Evolutionary conservation across 108 stramenopile genomes (phyloP), one percentile per base, ranked within the genome.

Genomic region (Schizochytrium sp.): DNA sequence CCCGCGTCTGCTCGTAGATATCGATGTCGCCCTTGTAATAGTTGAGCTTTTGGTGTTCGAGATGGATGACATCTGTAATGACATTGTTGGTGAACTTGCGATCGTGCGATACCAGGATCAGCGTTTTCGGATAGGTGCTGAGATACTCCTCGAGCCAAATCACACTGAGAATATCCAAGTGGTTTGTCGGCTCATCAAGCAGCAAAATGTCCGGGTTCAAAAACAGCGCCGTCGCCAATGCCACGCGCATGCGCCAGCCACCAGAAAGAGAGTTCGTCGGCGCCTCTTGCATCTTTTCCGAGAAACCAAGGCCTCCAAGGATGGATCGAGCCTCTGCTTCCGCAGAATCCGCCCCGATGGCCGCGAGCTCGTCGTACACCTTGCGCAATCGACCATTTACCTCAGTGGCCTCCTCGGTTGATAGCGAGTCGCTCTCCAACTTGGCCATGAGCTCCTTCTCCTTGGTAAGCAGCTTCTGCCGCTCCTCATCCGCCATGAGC

Each of bases 161-260:
- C 4, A 99, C 97, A 12, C 97, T 97, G 89, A 98, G 97, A 25
- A 99, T 87, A 91, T 99, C 99, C 87, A 93, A 89, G 83, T 95
- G 94, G 88, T 95, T 95, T 5, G 94, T 95, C 25, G 95, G 93
- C 88, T 95, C 95, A 51, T 96, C 96, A 5, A 96, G 72, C 94
- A 96, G 91, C 12, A 95, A 87, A 16, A 96, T 57, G 88, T 97
- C 96, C 23, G 97, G 97, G 88, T 19, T 44, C 43, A 97, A 95
- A 88, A 97, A 98, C n/a, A 99, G 93, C 5, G 98, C 97, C 5
- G 97, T 97, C 8, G 98, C 99, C 44, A 99, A 90, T 3, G 97
- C 95, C 88, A 99, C 99, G 60, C 99, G 95, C 99, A 99, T 99
- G 55, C 98, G 89, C 99, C 99, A 99, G 44, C 98, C 98, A 44